phyloP scores from a whole-genome alignment of 495 filamentous ascomycete genomes.

The Ramalina peruviana region DNA sequence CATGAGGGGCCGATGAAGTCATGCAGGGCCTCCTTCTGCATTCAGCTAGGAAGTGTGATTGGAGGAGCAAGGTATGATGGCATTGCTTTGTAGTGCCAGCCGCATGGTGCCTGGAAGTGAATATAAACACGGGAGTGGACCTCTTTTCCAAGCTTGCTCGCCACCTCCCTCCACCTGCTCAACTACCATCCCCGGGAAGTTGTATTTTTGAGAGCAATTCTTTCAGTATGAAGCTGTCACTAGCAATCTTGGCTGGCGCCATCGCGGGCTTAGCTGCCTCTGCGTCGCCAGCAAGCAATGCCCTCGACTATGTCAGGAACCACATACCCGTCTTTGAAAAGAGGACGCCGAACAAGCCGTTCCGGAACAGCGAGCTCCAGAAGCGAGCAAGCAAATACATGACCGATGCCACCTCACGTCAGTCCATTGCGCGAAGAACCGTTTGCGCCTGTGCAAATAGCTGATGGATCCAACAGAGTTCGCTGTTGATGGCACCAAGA shows the following conservation, averaged over 20 bases:
- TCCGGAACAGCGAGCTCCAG: not conserved
- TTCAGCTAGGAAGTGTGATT: no score
- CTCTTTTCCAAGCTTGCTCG: no score
- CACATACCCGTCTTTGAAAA: not conserved
- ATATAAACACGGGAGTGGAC: no score
- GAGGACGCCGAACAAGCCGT: not conserved
- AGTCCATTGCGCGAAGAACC: not conserved
- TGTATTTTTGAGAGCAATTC: no score
- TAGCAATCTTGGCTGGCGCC: conserved; percentile 7
- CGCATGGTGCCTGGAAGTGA: no score
- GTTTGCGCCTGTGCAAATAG: not conserved
- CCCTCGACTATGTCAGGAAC: not conserved
- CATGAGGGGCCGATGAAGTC: no score
- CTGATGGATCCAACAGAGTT: conserved; percentile 28
- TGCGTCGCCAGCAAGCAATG: not conserved
- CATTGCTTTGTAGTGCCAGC: no score
- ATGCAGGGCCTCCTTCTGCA: no score
- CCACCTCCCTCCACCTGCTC: no score
- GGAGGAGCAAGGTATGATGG: no score
- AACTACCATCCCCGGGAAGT: no score
- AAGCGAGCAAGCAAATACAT: conserved; percentile 6
- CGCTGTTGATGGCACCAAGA: conserved; percentile 47
- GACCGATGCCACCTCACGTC: not conserved
- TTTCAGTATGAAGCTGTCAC: conserved; percentile 5
- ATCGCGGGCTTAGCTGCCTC: not conserved